Base-by-base conservation (phyloP, 2,329 filamentous ascomycete genomes). In the Colletotrichum acutatum region DNA sequence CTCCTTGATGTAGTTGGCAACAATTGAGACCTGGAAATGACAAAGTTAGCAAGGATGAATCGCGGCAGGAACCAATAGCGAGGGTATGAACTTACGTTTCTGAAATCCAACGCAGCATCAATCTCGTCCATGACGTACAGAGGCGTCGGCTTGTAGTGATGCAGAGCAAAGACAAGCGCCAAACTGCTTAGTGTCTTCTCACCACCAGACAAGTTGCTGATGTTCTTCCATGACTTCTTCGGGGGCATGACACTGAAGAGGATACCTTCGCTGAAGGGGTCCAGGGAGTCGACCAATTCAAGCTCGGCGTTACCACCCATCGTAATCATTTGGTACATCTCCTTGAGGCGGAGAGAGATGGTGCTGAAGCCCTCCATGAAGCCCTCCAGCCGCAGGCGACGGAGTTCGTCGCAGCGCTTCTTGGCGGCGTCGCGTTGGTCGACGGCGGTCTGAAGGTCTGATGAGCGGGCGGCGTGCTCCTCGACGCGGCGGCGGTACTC, bases 241-340 rank as follows among this genome's bases (percentile, higher is more conserved):
- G 97, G 97, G 63, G 97, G 97, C 97, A 99, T 99, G 76, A 99
- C 97, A 68, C 93, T 96, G 86, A 99, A 99, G 60, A 98, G 82
- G 75, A 99, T 98, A 30, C 97, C 97, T 83, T 99, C 97, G 7
- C 94, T 95, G 86, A 99, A 99, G 0, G 97, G 97, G 81, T 99
- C 97, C 3, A 99, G 87, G 22, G 93, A 96, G 85, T 99, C 97
- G 53, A 99, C 97, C 28, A 99, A 91, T 83, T 99, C 97, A 14
- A 99, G 90, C 84, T 99, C 97, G 0, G 97, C 97, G 78, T 99
- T 99, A 68, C 97, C 97, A 74, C 97, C 97, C 95, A 99, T 98
- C 26, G 97, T 99, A 82, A 99, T 99, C 95, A 99, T 98, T 82
- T 99, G 97, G 85, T 99, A 99, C 97, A 99, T 99, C 80, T 99